Evolutionary conservation across 805 yeast genomes (phyloP).

Genomic region (Hermanozyma aechmeae): DNA sequence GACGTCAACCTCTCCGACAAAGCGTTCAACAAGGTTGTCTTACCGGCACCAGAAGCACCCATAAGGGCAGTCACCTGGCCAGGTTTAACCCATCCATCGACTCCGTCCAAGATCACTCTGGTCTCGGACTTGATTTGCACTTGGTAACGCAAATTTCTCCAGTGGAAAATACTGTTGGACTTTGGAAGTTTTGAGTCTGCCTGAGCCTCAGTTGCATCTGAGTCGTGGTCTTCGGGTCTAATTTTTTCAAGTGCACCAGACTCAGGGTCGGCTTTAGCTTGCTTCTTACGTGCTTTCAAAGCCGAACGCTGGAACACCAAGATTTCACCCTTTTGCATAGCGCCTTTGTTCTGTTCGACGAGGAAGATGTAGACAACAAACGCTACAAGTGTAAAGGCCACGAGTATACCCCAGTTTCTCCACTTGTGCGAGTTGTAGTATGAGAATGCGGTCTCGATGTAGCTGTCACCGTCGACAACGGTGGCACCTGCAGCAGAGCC

Average conservation of each 20-base stretch:
- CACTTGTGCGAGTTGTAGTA: conserved; percentile 43
- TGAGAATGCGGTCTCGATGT: conserved; percentile 29
- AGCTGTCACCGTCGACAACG: conserved; percentile 17
- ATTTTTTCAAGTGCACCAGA: conserved; percentile 4
- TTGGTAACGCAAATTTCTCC: conserved; percentile 69
- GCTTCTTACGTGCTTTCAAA: conserved; percentile 2
- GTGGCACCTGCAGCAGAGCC: conserved; percentile 13
- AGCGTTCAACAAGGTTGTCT: conserved; percentile 66
- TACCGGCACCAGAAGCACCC: conserved; percentile 89
- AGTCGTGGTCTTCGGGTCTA: conserved; percentile 4
- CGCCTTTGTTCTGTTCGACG: conserved; percentile 51
- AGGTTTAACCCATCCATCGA: conserved; percentile 65
- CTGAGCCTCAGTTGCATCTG: too few species aligned
- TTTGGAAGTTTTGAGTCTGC: background rate
- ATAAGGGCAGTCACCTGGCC: conserved; percentile 69
- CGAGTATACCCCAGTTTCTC: conserved; percentile 56
- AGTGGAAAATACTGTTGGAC: conserved; percentile 46
- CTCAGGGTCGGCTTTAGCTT: conserved; percentile 14
- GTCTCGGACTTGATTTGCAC: conserved; percentile 45
- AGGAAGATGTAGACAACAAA: conserved; percentile 42
- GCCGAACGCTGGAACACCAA: conserved; percentile 40
- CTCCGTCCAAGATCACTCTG: conserved; percentile 51
- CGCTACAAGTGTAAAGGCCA: conserved; percentile 49
- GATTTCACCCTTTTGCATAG: conserved; percentile 65
- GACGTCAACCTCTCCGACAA: conserved; percentile 61